Evolutionary conservation across 2,329 filamentous ascomycete genomes (phyloP), one percentile per base, ranked within the genome.

Genomic region (Cytospora piceicola): DNA sequence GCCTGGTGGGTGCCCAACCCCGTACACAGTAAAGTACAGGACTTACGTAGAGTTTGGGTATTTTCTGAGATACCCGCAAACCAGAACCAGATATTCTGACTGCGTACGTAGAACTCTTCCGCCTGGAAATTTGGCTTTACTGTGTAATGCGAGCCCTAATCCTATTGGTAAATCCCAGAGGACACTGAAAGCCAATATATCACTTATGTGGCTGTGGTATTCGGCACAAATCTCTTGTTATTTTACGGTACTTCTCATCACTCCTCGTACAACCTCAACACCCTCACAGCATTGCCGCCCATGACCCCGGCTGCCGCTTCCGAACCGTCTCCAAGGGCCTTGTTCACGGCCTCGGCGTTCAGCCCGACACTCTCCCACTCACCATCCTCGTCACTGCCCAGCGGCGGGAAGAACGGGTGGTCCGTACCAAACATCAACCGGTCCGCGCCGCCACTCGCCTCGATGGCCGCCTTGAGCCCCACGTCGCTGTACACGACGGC

Each of bases 341-440:
- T 69, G 12, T 62, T 59, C 20, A 74, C 73, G 1, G 73, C 73
- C 42, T 68, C 63, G 17, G 76, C 77, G 66, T 83, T 83, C 69
- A 80, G 66, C 58, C 75, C 85, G 4, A 92, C 89, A 73, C 90
- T 92, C 72, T 88, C 83, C 90, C 90, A 93, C 71, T 88, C 83
- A 46, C 82, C 84, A 69, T 85, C 81, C 65, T 87, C 86, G 58
- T 88, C 86, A 42, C 78, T 81, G 36, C 82, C 83, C 22, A 93
- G 77, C 0, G 91, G 91, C n/a, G 91, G 91, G 76, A 94, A 94
- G 79, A 94, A 94, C 0, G 91, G 91, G 75, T 94, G 90, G 74
- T 94, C 91, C 0, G 91, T 94, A 30, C 91, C 92, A 77, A 94
- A 94, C 81, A 94, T 85, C 59, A 94, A 77, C 66, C 90, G 82